Percentiles rank a stretch among this genome's conserved stretches.
These are phyloP conservation scores for Rhynchosporium secalis DNA, from an alignment of 2,329 filamentous ascomycete genomes.

Conservation along the genomic window DNA sequence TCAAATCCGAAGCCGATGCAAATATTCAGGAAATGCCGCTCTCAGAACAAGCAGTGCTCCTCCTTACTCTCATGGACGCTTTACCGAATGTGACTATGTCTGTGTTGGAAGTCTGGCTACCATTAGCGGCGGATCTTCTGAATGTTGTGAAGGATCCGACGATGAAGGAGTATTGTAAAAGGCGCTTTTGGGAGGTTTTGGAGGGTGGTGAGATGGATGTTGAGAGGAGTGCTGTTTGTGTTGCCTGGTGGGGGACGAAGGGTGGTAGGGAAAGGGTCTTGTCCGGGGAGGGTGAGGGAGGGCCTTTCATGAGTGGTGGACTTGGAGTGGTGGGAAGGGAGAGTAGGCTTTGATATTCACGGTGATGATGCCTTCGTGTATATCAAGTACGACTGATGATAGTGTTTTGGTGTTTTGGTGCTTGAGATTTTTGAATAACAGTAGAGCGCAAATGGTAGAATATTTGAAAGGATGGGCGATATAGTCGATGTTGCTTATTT, in stretches of 20 bases:
- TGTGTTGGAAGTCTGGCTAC: slow-evolving; percentile 65
- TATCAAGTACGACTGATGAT: slow-evolving; percentile 9
- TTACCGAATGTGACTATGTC: slow-evolving; percentile 60
- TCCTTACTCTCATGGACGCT: slow-evolving; percentile 64
- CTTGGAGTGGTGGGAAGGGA: slow-evolving; percentile 25
- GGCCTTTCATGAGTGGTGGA: slow-evolving; percentile 38
- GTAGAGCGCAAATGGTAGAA: background rate
- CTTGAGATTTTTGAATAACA: background rate
- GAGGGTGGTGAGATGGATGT: slow-evolving; percentile 69
- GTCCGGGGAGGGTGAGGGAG: slow-evolving; percentile 26
- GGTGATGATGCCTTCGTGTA: background rate
- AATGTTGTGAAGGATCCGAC: slow-evolving; percentile 53
- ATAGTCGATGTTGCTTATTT: background rate
- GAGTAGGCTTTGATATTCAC: slow-evolving; percentile 31
- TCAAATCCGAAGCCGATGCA: slow-evolving; percentile 37
- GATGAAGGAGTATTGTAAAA: slow-evolving; percentile 58
- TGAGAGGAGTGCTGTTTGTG: slow-evolving; percentile 63
- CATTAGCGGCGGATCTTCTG: slow-evolving; percentile 59
- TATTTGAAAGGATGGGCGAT: background rate
- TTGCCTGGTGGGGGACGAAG: slow-evolving; percentile 66
- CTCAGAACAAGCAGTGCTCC: slow-evolving; percentile 61
- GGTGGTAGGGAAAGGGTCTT: slow-evolving; percentile 41
- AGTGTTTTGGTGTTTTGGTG: background rate
- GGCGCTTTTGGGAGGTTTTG: slow-evolving; percentile 67
- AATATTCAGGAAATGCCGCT: slow-evolving; percentile 43